A percentile compares a stretch with the other conserved stretches of the same genome.
These are phyloP conservation scores for Fusarium tanahbumbuense DNA, from an alignment of 2,329 filamentous ascomycete genomes.

Conservation along the genomic window DNA sequence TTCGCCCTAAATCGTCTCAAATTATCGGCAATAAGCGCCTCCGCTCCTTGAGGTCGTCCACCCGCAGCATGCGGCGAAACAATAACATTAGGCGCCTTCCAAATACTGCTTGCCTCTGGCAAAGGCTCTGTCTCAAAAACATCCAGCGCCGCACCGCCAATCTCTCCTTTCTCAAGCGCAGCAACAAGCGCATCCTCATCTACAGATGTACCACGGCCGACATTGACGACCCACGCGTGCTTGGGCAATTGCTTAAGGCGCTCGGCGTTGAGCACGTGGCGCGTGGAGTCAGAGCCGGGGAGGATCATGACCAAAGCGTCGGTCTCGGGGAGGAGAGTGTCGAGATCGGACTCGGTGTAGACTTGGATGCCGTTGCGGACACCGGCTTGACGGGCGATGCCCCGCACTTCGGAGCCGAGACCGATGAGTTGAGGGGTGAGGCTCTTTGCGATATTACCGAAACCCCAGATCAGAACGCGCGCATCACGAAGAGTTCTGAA, in stretches of 20 bases:
- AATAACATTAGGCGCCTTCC: conserved; percentile 63
- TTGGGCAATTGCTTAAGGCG: conserved; percentile 64
- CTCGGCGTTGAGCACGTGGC: conserved; percentile 66
- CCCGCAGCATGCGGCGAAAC: conserved; percentile 70
- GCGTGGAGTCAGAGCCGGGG: conserved; percentile 67
- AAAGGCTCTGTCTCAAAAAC: conserved; percentile 62
- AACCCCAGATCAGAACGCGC: conserved; percentile 71
- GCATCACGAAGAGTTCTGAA: conserved; percentile 72
- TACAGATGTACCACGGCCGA: conserved; percentile 61
- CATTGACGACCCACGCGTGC: conserved; percentile 68
- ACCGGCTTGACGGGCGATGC: conserved; percentile 67
- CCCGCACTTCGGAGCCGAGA: conserved; percentile 68
- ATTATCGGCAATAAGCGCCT: conserved; percentile 70
- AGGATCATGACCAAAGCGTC: conserved; percentile 77
- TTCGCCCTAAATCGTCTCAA: conserved; percentile 68
- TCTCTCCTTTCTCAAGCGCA: conserved; percentile 56
- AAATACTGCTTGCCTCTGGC: conserved; percentile 58
- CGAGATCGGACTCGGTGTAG: conserved; percentile 64
- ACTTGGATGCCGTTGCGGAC: conserved; percentile 70
- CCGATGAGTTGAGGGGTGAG: conserved; percentile 65
- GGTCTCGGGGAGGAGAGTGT: conserved; percentile 65
- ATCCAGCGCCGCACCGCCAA: conserved; percentile 63
- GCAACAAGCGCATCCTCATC: conserved; percentile 62
- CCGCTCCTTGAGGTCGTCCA: conserved; percentile 69
- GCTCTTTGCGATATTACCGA: conserved; percentile 73